A percentile compares a stretch with the other conserved stretches of the same genome.
Conservation (phyloP, 768 basidiomycete genomes). For the Rubroboletus pulcherrimus region DNA sequence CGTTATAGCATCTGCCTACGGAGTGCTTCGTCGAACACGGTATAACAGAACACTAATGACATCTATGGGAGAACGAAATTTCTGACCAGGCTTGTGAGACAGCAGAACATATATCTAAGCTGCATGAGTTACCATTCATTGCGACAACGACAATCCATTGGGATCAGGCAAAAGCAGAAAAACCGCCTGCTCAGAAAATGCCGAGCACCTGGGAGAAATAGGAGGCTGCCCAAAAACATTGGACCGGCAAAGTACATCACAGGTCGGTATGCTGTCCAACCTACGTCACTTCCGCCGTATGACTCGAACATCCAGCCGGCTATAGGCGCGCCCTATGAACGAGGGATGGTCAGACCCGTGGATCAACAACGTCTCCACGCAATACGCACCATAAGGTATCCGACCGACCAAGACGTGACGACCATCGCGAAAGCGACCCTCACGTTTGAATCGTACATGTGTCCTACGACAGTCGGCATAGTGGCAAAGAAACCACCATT, state of each 20-base stretch:
- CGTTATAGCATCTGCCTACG: not conserved
- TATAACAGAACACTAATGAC: not conserved
- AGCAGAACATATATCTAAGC: not conserved
- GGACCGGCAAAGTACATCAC: constrained; percentile 31
- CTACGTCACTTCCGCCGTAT: constrained; percentile 21
- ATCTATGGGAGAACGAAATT: not conserved
- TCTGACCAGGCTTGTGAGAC: not conserved
- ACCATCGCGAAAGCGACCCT: constrained; percentile 35
- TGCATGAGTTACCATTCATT: not conserved
- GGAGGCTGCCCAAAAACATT: constrained; percentile 24
- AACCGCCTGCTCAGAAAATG: constrained; percentile 5
- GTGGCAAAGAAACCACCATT: constrained; percentile 35
- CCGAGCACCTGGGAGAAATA: constrained; percentile 15
- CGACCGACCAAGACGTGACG: constrained; percentile 30
- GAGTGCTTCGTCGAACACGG: not conserved
- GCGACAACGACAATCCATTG: not conserved
- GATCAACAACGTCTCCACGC: not conserved
- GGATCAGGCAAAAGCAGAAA: constrained; percentile 14
- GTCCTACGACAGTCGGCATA: constrained; percentile 31
- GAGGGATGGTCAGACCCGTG: too few species aligned
- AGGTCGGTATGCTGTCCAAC: constrained; percentile 26
- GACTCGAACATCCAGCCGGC: constrained; percentile 25
- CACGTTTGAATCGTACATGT: constrained; percentile 29
- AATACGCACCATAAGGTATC: constrained; percentile 25
- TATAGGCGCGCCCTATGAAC: too few species aligned